phyloP scores from a whole-genome alignment of 352 stramenopile species.

The Pseudoperonospora humuli region DNA sequence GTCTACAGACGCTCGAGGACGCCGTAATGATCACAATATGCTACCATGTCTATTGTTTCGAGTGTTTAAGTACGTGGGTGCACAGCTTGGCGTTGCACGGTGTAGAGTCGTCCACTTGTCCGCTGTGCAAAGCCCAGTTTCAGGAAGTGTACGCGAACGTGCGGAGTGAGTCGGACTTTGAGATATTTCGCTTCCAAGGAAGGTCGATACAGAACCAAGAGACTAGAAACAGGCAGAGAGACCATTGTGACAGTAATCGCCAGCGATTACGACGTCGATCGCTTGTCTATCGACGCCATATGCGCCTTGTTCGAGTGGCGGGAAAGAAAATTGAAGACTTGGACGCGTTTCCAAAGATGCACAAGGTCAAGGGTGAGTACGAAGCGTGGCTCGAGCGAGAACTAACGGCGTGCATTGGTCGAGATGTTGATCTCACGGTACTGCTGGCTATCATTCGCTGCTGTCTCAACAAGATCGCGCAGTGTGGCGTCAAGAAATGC shows the following conservation, averaged over 20 bases:
- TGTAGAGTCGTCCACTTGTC: conserved; percentile 43
- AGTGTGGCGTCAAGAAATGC: conserved; percentile 28
- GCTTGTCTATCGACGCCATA: conserved; percentile 46
- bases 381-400: conserved; percentile 54
- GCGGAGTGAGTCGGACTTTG: conserved; percentile 52
- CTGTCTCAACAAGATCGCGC: conserved; percentile 44
- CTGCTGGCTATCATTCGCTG: conserved; percentile 55
- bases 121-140: conserved; percentile 62
- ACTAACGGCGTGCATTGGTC: conserved; percentile 55
- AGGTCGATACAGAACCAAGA: conserved; percentile 2
- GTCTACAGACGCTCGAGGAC: conserved; percentile 46
- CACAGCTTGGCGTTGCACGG: conserved; percentile 50
- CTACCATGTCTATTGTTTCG: conserved; percentile 69
- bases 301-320: conserved; percentile 47
- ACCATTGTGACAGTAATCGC: background rate
- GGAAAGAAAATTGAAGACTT: conserved; percentile 17
- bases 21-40: conserved; percentile 52
- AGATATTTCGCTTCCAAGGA: conserved; percentile 44
- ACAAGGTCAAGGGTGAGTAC: conserved; percentile 55
- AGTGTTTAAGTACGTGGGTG: conserved; percentile 57
- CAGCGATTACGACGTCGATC: conserved; percentile 30
- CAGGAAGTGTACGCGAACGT: conserved; percentile 51
- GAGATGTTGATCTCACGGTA: conserved; percentile 56
- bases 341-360: conserved; percentile 22
- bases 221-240: conserved; percentile 7